Evolutionary conservation across 2,329 filamentous ascomycete genomes (phyloP).

Genomic region (Trichophyton schoenleinii): DNA sequence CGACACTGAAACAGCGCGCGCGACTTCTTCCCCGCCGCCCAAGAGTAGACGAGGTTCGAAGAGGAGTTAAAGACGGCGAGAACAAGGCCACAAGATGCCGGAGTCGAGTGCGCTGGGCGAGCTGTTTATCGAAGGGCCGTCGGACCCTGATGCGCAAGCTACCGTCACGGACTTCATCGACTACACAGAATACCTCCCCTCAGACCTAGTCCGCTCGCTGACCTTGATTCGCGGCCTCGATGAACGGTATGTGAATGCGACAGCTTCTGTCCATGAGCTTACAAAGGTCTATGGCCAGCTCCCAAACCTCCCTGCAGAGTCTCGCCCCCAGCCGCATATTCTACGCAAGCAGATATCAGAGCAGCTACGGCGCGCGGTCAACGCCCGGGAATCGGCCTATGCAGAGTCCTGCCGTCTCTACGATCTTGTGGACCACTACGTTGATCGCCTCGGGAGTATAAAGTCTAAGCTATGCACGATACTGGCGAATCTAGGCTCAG

Average conservation of each 20-base stretch:
- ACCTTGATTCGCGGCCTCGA: conserved; percentile 45
- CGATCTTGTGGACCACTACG: conserved; percentile 46
- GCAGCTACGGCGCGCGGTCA: conserved; percentile 42
- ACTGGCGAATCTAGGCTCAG: conserved; percentile 34
- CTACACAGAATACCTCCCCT: conserved; percentile 57
- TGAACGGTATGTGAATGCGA: conserved; percentile 32
- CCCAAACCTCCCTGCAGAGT: conserved; percentile 37
- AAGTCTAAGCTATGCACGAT: conserved; percentile 50
- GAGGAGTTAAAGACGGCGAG: not conserved
- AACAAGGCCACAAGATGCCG: conserved; percentile 21
- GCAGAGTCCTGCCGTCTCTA: conserved; percentile 45
- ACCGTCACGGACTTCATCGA: conserved; percentile 56
- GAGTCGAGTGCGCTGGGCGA: conserved; percentile 31
- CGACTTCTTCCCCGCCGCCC: not conserved
- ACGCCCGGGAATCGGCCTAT: conserved; percentile 43
- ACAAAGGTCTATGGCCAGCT: conserved; percentile 36
- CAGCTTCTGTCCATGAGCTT: conserved; percentile 31
- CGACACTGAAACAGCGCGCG: not conserved
- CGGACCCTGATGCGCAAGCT: conserved; percentile 52
- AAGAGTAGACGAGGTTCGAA: not conserved
- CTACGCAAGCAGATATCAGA: conserved; percentile 46
- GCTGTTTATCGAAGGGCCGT: conserved; percentile 36
- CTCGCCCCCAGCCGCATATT: conserved; percentile 39
- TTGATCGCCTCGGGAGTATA: conserved; percentile 46
- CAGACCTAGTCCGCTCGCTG: conserved; percentile 51